Base-by-base conservation (phyloP, 2,329 filamentous ascomycete genomes). In the Microcyclosporella mali region DNA sequence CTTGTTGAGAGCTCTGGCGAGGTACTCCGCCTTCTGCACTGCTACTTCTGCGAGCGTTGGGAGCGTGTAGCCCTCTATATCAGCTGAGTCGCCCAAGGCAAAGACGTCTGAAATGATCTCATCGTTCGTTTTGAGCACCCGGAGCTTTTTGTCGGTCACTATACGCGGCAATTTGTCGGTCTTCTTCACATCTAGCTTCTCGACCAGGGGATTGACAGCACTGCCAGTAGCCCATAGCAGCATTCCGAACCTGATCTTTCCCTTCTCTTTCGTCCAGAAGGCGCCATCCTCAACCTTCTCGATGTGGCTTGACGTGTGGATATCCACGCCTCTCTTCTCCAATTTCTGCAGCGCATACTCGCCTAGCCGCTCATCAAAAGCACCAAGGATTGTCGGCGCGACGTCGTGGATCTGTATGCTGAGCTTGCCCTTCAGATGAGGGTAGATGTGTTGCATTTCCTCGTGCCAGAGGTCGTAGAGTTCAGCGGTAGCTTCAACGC, bases 381-480 rank as follows among this genome's bases (percentile, higher is more conserved):
- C 65, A 6, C 59, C 60, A 21, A 71, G 52, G 9, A 71, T 66
- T 9, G 60, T 51, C 4, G 65, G 59, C 4, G 68, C 69, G 1
- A 71, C 66, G 46, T 71, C 69, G 41, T 71, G 67, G 30, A 72
- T 66, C n/a, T 62, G 62, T 21, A 72, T 66, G 3, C 49, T 57
- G 7, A 70, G 35, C 32, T 66, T 63, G 2, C 60, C 62, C 14
- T 65, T 63, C 1, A 71, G 53, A 18, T 66, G 59, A 1, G 68
- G 65, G 42, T 69, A 71, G 4, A 71, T 46, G 19, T 61, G 55
- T 10, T 56, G 50, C 47, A 70, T 56, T n/a, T 66, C 63, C 4
- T 65, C 50, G 7, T 65, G 50, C 51, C 62, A 66, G 2, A 71
- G 57, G 43, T 71, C 69, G 47, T 61, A 66, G 1, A 71, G 52